phyloP scores from a whole-genome alignment of 2,329 filamentous ascomycete genomes.

The Ceratocystis destructans region DNA sequence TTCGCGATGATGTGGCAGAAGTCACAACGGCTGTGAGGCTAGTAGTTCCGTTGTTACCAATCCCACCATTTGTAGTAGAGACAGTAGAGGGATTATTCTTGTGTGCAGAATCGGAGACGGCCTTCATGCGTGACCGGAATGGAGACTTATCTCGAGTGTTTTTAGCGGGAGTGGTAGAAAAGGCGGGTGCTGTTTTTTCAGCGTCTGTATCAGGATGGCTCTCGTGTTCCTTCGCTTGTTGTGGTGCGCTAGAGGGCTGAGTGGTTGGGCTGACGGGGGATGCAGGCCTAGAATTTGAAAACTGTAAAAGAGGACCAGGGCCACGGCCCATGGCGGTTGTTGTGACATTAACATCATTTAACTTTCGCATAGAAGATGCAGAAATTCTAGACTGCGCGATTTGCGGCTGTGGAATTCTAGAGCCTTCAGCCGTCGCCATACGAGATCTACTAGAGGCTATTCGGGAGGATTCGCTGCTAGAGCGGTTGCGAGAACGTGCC shows the following conservation, averaged over 20 bases:
- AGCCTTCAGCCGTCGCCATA: slow-evolving; percentile 7
- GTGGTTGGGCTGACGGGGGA: neutral
- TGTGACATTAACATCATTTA: slow-evolving; percentile 20
- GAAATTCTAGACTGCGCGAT: slow-evolving; percentile 25
- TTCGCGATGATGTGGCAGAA: slow-evolving; percentile 51
- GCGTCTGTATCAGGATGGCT: neutral
- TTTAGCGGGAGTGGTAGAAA: neutral
- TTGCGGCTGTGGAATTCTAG: slow-evolving; percentile 8
- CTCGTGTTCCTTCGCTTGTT: neutral
- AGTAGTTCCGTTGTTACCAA: slow-evolving; percentile 31
- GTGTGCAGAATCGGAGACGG: slow-evolving; percentile 26
- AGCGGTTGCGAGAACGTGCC: slow-evolving; percentile 13
- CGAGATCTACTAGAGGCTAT: slow-evolving; percentile 17
- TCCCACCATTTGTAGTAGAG: slow-evolving; percentile 21
- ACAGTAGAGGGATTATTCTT: slow-evolving; percentile 33
- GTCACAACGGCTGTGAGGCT: slow-evolving; percentile 58
- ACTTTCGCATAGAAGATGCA: slow-evolving; percentile 32
- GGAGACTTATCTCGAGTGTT: slow-evolving; percentile 12
- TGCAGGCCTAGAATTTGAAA: slow-evolving; percentile 6
- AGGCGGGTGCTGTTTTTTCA: neutral
- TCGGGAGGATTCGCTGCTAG: slow-evolving; percentile 14
- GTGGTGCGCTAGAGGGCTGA: neutral
- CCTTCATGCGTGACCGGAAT: slow-evolving; percentile 29
- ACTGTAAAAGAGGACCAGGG: slow-evolving; percentile 5
- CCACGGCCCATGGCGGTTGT: neutral